These are phyloP conservation scores for Acacia confusa DNA, from an alignment of 306 rosid genomes.

Conservation along the genomic window DNA sequence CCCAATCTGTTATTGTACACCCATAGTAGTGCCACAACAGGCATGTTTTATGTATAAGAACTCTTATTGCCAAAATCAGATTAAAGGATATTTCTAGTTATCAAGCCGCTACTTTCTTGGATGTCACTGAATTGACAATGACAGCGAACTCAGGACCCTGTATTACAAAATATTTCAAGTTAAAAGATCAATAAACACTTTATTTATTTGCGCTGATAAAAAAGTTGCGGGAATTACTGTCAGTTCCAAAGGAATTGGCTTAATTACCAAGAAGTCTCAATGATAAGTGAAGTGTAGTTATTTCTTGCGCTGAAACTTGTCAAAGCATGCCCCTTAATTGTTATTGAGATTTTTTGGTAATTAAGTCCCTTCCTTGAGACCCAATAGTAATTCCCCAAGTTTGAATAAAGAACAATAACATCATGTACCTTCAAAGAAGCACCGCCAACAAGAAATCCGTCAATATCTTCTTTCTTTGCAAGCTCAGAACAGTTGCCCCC, in stretches of 20 bases:
- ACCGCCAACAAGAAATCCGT: constrained; percentile 98
- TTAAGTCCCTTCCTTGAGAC: too few species aligned
- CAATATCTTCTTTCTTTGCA: constrained; percentile 93
- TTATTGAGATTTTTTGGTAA: too few species aligned
- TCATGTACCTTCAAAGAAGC: constrained; percentile 86
- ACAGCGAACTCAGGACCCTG: constrained; percentile 97
- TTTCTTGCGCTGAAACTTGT: too few species aligned
- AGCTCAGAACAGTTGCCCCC: constrained; percentile 90
- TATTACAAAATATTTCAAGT: constrained; percentile 27
- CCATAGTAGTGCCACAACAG: constrained; percentile 27
- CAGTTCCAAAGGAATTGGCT: too few species aligned
- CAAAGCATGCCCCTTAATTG: too few species aligned
- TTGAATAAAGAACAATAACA: constrained; percentile 31
- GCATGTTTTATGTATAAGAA: constrained; percentile 24
- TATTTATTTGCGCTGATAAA: background rate
- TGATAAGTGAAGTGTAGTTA: too few species aligned
- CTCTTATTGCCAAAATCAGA: constrained; percentile 37
- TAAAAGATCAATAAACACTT: constrained; percentile 11
- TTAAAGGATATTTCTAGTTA: background rate
- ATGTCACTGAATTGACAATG: constrained; percentile 79
- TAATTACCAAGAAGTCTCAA: too few species aligned
- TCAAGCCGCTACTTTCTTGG: constrained; percentile 94
- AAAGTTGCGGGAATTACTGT: background rate
- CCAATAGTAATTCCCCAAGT: background rate
- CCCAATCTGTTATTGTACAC: constrained; percentile 24